Evolutionary conservation across 768 basidiomycete species (phyloP).

Genomic region (Mycena leptocephala): DNA sequence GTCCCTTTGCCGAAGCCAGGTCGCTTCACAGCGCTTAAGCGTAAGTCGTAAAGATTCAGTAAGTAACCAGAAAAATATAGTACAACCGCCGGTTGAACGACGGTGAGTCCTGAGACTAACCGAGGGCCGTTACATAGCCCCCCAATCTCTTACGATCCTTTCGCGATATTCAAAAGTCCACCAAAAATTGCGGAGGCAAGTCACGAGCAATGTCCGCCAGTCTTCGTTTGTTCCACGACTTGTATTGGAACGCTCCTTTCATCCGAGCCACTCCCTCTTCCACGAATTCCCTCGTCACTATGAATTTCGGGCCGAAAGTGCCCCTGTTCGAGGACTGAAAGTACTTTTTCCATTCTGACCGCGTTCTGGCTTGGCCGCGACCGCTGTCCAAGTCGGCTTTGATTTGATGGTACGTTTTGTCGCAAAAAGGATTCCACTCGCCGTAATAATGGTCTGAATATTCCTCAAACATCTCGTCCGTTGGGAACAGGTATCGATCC

Average conservation of each 20-base stretch:
- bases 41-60: no score
- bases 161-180: neutral
- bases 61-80: no score
- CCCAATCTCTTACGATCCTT: neutral
- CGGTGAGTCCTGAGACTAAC: no score
- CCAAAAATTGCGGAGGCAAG: neutral
- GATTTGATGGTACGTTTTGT: neutral
- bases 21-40: no score
- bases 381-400: neutral
- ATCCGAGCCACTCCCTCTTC: neutral
- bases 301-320: neutral
- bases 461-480: neutral
- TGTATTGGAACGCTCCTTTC: neutral
- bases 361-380: neutral
- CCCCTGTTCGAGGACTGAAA: neutral
- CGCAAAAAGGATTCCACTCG: slow-evolving; percentile 16
- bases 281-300: neutral
- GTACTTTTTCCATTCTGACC: neutral
- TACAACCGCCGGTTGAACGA: no score
- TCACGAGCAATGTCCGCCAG: neutral
- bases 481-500: neutral
- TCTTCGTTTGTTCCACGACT: neutral
- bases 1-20: no score
- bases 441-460: slow-evolving; percentile 1
- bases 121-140: no score